Conservation (phyloP, 176 grass and related monocot species). For the Oryza meridionalis region DNA sequence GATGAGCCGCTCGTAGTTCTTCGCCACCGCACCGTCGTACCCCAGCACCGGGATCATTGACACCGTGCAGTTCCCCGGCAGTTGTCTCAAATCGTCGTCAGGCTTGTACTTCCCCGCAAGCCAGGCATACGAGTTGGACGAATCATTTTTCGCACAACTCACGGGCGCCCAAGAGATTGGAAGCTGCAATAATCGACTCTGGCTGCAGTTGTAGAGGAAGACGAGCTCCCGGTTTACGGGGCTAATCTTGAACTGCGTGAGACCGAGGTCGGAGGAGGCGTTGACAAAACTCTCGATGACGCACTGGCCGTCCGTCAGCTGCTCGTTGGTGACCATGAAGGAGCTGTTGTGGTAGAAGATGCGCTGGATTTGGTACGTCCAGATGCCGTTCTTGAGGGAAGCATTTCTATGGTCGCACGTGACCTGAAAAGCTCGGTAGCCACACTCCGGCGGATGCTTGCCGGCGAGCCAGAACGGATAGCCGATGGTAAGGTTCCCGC, state of each 20-base stretch:
- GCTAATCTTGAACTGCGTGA: slow-evolving; percentile 40
- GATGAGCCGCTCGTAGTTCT: slow-evolving; percentile 31
- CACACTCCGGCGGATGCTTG: slow-evolving; percentile 30
- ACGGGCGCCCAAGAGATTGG: not conserved
- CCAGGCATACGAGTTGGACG: not conserved
- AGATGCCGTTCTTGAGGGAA: not conserved
- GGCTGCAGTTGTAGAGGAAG: slow-evolving; percentile 46
- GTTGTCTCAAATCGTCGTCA: rapidly evolving
- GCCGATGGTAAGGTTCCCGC: slow-evolving; percentile 32
- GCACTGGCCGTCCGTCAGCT: not conserved
- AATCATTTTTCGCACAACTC: not conserved
- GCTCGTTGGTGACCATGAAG: not conserved
- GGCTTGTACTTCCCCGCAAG: slow-evolving; percentile 28
- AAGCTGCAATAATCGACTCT: rapidly evolving
- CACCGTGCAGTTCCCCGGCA: slow-evolving; percentile 28
- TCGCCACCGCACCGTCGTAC: not conserved
- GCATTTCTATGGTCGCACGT: not conserved
- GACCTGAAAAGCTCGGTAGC: slow-evolving; percentile 37
- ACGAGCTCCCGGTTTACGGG: slow-evolving; percentile 34
- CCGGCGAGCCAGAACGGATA: slow-evolving; percentile 63
- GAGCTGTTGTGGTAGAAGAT: slow-evolving; percentile 46
- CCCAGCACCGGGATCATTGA: slow-evolving; percentile 42
- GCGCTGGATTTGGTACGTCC: not conserved
- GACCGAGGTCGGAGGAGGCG: slow-evolving; percentile 33
- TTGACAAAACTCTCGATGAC: not conserved